These are phyloP conservation scores for Oldenlandia corymbosa DNA, from an alignment of 257 asterid species.

Conservation along the genomic window DNA sequence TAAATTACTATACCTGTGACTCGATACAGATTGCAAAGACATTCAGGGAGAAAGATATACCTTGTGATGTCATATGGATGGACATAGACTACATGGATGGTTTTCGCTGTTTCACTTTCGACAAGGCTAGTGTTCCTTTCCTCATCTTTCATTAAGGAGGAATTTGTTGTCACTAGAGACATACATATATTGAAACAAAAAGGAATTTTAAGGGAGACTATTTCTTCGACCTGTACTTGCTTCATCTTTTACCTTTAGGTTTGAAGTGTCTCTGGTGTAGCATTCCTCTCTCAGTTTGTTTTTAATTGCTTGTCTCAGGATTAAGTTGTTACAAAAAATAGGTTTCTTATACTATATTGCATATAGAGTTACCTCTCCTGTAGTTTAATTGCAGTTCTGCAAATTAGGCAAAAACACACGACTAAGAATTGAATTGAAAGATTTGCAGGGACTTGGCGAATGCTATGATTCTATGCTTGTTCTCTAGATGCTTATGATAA, in stretches of 20 bases:
- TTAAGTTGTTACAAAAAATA: background rate
- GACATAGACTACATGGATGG: slow-evolving; percentile 98
- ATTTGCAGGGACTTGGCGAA: background rate
- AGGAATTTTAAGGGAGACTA: too few species aligned
- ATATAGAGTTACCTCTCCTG: background rate
- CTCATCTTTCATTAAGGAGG: background rate
- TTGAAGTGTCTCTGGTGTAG: background rate
- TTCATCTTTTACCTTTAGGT: background rate
- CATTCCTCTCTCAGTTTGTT: background rate
- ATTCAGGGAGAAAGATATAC: slow-evolving; percentile 81
- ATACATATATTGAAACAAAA: too few species aligned
- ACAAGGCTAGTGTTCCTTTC: slow-evolving; percentile 44
- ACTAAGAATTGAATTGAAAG: background rate
- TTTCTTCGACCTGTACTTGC: too few species aligned
- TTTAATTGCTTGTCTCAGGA: background rate
- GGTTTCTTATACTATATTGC: background rate
- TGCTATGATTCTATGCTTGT: background rate
- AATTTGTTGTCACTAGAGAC: background rate
- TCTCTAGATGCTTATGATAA: background rate
- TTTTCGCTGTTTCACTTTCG: slow-evolving; percentile 92
- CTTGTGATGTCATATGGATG: slow-evolving; percentile 99
- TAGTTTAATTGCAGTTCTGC: background rate
- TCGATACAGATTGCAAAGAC: slow-evolving; percentile 69
- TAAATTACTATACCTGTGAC: slow-evolving; percentile 6
- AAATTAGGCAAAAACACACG: background rate